These are phyloP conservation scores for Tubosaeta brunneosetosa DNA, from an alignment of 768 basidiomycete genomes.

Conservation along the genomic window DNA sequence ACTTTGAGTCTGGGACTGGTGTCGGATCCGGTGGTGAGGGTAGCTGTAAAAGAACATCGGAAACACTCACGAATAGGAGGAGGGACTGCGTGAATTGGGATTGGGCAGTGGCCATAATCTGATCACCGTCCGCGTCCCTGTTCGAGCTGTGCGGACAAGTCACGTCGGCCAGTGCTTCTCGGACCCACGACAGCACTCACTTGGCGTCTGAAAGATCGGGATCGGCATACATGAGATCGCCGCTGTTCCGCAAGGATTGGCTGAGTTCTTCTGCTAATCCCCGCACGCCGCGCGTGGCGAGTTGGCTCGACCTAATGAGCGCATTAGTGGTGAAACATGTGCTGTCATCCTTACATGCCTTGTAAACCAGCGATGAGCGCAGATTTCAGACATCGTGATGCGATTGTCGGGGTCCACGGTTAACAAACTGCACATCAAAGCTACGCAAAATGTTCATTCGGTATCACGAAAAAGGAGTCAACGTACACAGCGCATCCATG, in stretches of 20 bases:
- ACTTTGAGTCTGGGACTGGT: conserved; percentile 76
- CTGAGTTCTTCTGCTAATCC: conserved; percentile 70
- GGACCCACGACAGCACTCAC: conserved; percentile 25
- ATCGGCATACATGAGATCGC: conserved; percentile 70
- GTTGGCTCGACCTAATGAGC: conserved; percentile 58
- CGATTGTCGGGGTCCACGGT: conserved; percentile 65
- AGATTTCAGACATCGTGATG: conserved; percentile 56
- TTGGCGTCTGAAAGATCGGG: conserved; percentile 39
- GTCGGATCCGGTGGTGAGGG: background rate
- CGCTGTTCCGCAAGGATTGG: conserved; percentile 57
- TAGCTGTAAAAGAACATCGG: background rate
- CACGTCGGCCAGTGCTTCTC: background rate
- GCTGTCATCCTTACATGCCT: conserved; percentile 40
- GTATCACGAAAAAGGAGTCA: background rate
- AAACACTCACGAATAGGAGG: conserved; percentile 66
- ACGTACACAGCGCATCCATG: conserved; percentile 57
- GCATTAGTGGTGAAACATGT: background rate
- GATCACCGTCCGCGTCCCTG: conserved; percentile 53
- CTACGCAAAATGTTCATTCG: conserved; percentile 37
- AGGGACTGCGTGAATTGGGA: conserved; percentile 80
- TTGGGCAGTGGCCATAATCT: conserved; percentile 53
- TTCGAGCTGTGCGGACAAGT: conserved; percentile 6
- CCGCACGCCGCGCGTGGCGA: conserved; percentile 46
- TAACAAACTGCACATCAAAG: conserved; percentile 70
- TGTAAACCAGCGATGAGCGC: conserved; percentile 68